Evolutionary conservation across 441 rosid species (phyloP).

Genomic region (Viola pubescens): DNA sequence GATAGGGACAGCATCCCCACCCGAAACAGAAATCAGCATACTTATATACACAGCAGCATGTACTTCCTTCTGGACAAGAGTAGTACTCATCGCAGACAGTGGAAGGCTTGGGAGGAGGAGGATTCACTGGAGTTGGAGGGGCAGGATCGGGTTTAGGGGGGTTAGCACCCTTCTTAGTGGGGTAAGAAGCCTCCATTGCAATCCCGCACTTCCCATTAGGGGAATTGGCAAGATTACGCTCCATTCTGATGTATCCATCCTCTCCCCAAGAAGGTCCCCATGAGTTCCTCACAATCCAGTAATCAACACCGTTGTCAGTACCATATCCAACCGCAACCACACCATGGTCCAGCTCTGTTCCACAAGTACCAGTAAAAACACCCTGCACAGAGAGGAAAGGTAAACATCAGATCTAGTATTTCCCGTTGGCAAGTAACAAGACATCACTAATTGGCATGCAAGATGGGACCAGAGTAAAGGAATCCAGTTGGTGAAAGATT

Average conservation of each 20-base stretch:
- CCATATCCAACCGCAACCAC: slow-evolving; percentile 87
- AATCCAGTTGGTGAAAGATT: neutral
- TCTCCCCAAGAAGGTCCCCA: slow-evolving; percentile 89
- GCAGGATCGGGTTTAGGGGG: slow-evolving; percentile 91
- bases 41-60: slow-evolving; percentile 77
- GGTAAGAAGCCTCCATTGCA: slow-evolving; percentile 75
- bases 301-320: slow-evolving; percentile 57
- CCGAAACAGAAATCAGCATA: slow-evolving; percentile 52
- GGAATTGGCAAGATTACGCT: slow-evolving; percentile 38
- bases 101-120: slow-evolving; percentile 75
- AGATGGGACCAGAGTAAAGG: neutral
- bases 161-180: slow-evolving; percentile 66
- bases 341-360: slow-evolving; percentile 75
- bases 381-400: slow-evolving; percentile 37
- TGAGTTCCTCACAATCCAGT: slow-evolving; percentile 79
- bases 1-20: slow-evolving; percentile 96
- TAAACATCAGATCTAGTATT: neutral
- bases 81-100: slow-evolving; percentile 56
- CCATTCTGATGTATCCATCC: slow-evolving; percentile 70
- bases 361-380: slow-evolving; percentile 67
- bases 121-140: slow-evolving; percentile 57
- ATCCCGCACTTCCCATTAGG: slow-evolving; percentile 76
- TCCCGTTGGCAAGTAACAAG: no score
- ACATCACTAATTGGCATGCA: neutral
- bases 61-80: slow-evolving; percentile 57